Conservation (phyloP, 179 eudicot species). For the Camellia oleifera region DNA sequence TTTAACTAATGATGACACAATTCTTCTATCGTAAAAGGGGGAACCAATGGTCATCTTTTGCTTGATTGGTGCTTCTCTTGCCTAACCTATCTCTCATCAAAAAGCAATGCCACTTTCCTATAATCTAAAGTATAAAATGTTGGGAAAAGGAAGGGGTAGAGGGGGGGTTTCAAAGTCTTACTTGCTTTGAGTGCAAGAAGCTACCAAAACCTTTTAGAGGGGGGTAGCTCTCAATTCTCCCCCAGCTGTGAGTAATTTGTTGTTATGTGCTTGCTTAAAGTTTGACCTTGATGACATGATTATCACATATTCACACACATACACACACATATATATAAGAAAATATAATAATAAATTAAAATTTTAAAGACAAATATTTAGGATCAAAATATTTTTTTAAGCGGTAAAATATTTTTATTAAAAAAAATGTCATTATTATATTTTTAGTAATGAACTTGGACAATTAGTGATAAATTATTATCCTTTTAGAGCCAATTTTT, state of each 20-base stretch:
- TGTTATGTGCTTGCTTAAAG: slow-evolving; percentile 53
- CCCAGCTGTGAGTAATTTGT: slow-evolving; percentile 34
- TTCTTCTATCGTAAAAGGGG: slow-evolving; percentile 17
- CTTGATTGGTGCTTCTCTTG: slow-evolving; percentile 26
- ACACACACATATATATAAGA: background rate
- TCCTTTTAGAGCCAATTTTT: too few species aligned
- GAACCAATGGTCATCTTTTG: slow-evolving; percentile 26
- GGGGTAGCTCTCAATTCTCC: slow-evolving; percentile 18
- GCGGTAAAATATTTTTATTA: too few species aligned
- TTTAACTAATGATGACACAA: slow-evolving; percentile 20
- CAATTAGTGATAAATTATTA: too few species aligned
- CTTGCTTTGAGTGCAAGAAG: slow-evolving; percentile 39
- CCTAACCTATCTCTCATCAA: slow-evolving; percentile 22
- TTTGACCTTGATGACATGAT: slow-evolving; percentile 45
- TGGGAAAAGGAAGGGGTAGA: background rate
- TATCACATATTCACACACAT: slow-evolving; percentile 9
- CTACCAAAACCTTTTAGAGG: slow-evolving; percentile 22
- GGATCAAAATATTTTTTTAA: too few species aligned
- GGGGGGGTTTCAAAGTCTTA: slow-evolving; percentile 19
- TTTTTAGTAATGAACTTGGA: too few species aligned
- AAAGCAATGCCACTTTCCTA: slow-evolving; percentile 29
- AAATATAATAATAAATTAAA: too few species aligned
- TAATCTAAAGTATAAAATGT: slow-evolving; percentile 8
- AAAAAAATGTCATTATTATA: too few species aligned
- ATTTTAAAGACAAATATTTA: too few species aligned